Conservation (phyloP, 1,284 basidiomycete genomes). For the Thelephora terrestris region DNA sequence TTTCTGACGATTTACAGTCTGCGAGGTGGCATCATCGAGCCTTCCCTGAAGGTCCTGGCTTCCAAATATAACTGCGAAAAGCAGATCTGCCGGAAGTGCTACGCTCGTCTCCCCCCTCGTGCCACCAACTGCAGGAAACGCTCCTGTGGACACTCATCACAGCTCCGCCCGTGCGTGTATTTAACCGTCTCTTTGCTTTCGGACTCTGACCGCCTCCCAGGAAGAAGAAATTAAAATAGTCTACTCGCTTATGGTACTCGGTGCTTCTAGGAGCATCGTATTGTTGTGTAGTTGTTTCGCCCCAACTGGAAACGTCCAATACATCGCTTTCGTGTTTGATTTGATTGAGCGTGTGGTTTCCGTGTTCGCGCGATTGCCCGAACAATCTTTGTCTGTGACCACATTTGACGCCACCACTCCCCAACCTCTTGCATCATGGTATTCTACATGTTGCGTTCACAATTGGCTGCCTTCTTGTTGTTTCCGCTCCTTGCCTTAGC, state of each 20-base stretch:
- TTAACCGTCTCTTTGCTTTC: not conserved
- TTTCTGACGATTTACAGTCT: slow-evolving; percentile 44
- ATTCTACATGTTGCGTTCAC: too few relatives aligned
- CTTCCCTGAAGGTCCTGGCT: slow-evolving; percentile 94
- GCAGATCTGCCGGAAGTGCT: slow-evolving; percentile 99
- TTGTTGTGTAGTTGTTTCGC: not conserved
- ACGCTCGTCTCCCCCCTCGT: slow-evolving; percentile 97
- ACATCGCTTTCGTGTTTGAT: slow-evolving; percentile 7
- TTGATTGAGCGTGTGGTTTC: slow-evolving; percentile 6
- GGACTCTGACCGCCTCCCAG: slow-evolving; percentile 25
- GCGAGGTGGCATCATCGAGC: slow-evolving; percentile 98
- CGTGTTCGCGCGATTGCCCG: slow-evolving; percentile 8
- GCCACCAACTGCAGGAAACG: slow-evolving; percentile 98
- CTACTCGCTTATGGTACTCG: slow-evolving; percentile 14
- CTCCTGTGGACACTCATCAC: slow-evolving; percentile 85
- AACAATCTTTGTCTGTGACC: slow-evolving; percentile 14
- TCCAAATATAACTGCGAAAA: slow-evolving; percentile 97
- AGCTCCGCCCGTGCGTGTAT: slow-evolving; percentile 81
- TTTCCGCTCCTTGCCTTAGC: too few relatives aligned
- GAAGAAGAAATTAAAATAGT: slow-evolving; percentile 96
- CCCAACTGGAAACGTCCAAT: not conserved
- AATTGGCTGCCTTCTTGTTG: too few relatives aligned
- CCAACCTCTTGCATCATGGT: not conserved
- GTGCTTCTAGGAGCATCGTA: slow-evolving; percentile 3
- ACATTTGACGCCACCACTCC: not conserved